Evolutionary conservation across 208 protist species (phyloP).

Genomic region (Novymonas esmeraldas): DNA sequence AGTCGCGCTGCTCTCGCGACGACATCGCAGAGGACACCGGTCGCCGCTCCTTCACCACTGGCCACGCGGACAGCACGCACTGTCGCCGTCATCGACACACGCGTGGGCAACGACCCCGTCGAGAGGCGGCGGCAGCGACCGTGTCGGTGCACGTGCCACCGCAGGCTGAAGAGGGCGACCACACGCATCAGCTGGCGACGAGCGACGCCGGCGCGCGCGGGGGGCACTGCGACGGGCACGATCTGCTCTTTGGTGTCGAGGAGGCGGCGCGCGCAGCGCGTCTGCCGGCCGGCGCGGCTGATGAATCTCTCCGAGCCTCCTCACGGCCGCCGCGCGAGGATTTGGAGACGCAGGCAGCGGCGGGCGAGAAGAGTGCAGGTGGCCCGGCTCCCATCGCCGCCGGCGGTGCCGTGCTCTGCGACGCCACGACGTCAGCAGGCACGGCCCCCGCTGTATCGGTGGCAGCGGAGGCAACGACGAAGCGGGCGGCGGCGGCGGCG

Average conservation of each 20-base stretch:
- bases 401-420: too few species aligned
- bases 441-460: background rate
- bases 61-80: too few species aligned
- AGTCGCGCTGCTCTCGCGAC: background rate
- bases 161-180: background rate
- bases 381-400: too few species aligned
- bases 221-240: constrained; percentile 6
- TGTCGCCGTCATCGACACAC: background rate
- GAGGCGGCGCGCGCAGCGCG: background rate
- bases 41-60: background rate
- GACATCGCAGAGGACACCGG: background rate
- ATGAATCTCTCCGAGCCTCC: too few species aligned
- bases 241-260: constrained; percentile 16
- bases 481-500: background rate
- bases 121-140: background rate
- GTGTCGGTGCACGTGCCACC: constrained; percentile 25
- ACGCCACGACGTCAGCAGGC: too few species aligned
- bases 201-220: background rate
- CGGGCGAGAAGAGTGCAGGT: too few species aligned
- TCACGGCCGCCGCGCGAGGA: too few species aligned
- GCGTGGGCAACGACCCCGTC: background rate
- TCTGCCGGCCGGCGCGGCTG: too few species aligned
- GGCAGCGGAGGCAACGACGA: background rate
- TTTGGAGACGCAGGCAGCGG: too few species aligned
- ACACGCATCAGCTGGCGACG: background rate